Percentiles rank a stretch among this genome's conserved stretches.
These are phyloP conservation scores for Boehmeria nivea DNA, from an alignment of 306 rosid species.

Conservation along the genomic window DNA sequence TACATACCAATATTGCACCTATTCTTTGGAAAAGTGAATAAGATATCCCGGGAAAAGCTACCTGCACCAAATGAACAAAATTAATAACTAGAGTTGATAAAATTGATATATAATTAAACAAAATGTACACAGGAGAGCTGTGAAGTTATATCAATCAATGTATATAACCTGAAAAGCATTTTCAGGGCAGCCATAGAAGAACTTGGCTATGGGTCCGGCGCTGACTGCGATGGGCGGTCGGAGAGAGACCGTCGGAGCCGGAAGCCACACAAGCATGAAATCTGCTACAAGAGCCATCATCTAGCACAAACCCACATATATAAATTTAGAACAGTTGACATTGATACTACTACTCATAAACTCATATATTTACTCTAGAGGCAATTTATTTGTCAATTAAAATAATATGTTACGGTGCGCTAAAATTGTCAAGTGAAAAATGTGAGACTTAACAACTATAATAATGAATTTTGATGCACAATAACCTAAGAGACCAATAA, in stretches of 20 bases:
- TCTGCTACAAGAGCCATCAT: constrained; percentile 50
- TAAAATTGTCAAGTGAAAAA: too few species aligned
- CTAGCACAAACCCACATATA: constrained; percentile 15
- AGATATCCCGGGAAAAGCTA: constrained; percentile 40
- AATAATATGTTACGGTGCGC: too few species aligned
- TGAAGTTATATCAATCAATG: background rate
- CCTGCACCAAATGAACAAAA: constrained; percentile 20
- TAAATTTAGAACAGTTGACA: too few species aligned
- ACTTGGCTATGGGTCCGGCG: constrained; percentile 70
- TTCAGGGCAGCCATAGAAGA: constrained; percentile 92
- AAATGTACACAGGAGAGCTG: too few species aligned
- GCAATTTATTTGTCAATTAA: too few species aligned
- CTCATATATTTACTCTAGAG: too few species aligned
- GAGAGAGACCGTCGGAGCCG: constrained; percentile 87
- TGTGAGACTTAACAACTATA: too few species aligned
- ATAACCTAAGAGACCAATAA: too few species aligned
- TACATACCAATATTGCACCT: constrained; percentile 41
- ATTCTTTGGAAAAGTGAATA: constrained; percentile 38
- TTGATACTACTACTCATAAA: too few species aligned
- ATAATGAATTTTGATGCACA: too few species aligned
- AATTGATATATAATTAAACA: background rate
- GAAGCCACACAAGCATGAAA: constrained; percentile 58
- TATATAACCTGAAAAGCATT: constrained; percentile 81
- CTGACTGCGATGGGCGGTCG: constrained; percentile 54
- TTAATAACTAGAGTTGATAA: too few species aligned